Evolutionary conservation across 1,284 basidiomycete species (phyloP), one percentile per base, ranked within the genome.

Genomic region (Leccinum cinnamomeum): DNA sequence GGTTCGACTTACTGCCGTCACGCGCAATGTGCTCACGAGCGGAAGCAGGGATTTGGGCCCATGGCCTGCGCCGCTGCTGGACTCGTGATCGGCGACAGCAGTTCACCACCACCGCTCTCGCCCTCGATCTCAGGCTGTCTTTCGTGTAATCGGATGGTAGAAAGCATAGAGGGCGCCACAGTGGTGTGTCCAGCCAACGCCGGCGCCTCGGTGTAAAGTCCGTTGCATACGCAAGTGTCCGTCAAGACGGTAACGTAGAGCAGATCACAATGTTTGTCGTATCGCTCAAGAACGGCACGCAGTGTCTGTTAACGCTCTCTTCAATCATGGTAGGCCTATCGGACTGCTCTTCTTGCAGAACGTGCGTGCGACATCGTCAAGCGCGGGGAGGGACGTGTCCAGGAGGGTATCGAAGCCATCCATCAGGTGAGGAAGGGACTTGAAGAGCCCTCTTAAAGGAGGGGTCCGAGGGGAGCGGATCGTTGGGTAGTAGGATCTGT

Each of bases 161-260:
- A 72, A 11, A 76, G 55, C 11, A 69, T 63, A 56, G 70, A 65
- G 53, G 75, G 72, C 41, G 71, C 74, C 50, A 66, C 64, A 44
- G 72, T 74, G 56, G 74, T 72, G 66, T 74, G 69, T 25, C 62
- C 64, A 11, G 70, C 64, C 58, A 75, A 73, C 0, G 90, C 86
- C 62, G 97, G 84, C 0, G 94, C 95, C 73, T 98, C 96, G 58
- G 88, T 83, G 77, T 95, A 97, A 76, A 93, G 8, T 30, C 30
- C 30, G 30, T 30, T 30, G 30, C 30, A 30, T 30, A 30, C 30
- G 30, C 30, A 30, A 30, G 30, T 30, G 30, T 30, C 8, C 30
- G 30, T 30, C 30, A 30, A 30, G 30, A 30, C 30, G 30, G 30
- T 30, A 30, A 30, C 30, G 30, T 30, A 30, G 30, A 30, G 30